phyloP scores from a whole-genome alignment of 129 eudicot species.

The Tagetes erecta region DNA sequence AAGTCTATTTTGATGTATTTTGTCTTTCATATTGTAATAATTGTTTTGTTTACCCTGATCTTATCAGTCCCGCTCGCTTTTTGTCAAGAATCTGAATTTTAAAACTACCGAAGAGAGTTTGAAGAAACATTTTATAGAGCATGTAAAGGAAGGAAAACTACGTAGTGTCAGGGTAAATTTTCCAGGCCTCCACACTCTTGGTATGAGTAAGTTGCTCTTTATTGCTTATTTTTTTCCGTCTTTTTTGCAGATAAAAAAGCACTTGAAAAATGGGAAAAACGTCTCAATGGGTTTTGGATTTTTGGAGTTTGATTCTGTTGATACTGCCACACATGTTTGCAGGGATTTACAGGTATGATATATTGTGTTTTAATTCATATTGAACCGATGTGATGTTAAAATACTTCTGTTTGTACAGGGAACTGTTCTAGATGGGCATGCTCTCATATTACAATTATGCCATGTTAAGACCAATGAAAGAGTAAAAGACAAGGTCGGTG shows the following conservation, averaged over 20 bases:
- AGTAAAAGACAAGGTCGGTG: conserved; percentile 52
- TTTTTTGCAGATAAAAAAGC: conserved; percentile 66
- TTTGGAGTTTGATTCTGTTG: conserved; percentile 79
- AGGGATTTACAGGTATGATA: conserved; percentile 64
- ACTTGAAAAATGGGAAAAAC: conserved; percentile 80
- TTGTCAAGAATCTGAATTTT: conserved; percentile 89
- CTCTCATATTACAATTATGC: conserved; percentile 83
- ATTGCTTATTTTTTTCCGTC: not conserved
- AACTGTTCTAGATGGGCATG: conserved; percentile 95
- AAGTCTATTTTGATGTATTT: not conserved
- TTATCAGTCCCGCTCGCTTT: conserved; percentile 81
- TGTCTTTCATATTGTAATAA: not conserved
- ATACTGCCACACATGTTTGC: conserved; percentile 68
- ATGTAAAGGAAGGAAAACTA: conserved; percentile 69
- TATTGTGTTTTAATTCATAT: conserved; percentile 5
- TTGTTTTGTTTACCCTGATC: conserved; percentile 23
- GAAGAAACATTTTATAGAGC: conserved; percentile 74
- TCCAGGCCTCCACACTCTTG: not conserved
- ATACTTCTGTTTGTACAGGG: conserved; percentile 50
- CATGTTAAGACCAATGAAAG: conserved; percentile 68
- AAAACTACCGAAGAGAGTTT: conserved; percentile 75
- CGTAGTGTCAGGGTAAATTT: conserved; percentile 75
- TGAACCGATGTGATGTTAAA: not conserved
- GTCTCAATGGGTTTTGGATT: conserved; percentile 96
- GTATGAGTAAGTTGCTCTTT: conserved; percentile 5